Conservation (phyloP, 129 eudicot species). For the Tanacetum coccineum region DNA sequence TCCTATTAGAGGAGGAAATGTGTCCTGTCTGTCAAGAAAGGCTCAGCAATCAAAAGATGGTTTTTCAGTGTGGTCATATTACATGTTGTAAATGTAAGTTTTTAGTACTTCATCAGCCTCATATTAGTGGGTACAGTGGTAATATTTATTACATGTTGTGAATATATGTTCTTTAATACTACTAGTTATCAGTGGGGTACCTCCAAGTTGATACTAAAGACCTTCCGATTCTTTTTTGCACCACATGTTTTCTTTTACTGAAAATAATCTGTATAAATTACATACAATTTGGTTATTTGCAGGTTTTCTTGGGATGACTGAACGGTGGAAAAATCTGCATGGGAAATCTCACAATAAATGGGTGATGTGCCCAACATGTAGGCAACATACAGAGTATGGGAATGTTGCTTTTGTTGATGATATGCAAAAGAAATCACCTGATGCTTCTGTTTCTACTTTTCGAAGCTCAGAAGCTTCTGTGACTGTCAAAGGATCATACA, state of each 20-base stretch:
- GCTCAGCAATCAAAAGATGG: conserved; percentile 74
- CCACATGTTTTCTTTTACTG: not conserved
- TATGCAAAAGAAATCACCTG: conserved; percentile 25
- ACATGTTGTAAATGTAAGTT: conserved; percentile 80
- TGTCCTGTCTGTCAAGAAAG: conserved; percentile 97
- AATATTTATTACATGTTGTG: too few species aligned
- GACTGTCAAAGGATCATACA: conserved; percentile 85
- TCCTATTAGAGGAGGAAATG: conserved; percentile 42
- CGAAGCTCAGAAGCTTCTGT: conserved; percentile 54
- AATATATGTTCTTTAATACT: too few species aligned
- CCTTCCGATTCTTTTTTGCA: not conserved
- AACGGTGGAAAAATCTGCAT: conserved; percentile 31
- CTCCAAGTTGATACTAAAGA: not conserved
- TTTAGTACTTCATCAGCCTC: too few species aligned
- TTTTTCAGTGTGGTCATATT: conserved; percentile 89
- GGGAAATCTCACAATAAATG: conserved; percentile 47
- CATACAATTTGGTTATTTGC: conserved; percentile 20
- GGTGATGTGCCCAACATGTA: conserved; percentile 96
- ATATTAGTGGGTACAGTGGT: too few species aligned
- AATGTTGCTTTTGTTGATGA: conserved; percentile 87
- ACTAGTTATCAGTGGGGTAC: not conserved
- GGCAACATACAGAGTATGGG: conserved; percentile 63
- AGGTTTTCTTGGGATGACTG: conserved; percentile 85
- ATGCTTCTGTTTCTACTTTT: conserved; percentile 22
- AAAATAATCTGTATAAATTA: conserved; percentile 9